A percentile compares a stretch with the other conserved stretches of the same genome.
Evolutionary conservation across 257 asterid genomes (phyloP).

Genomic region (Solanum neorickii): DNA sequence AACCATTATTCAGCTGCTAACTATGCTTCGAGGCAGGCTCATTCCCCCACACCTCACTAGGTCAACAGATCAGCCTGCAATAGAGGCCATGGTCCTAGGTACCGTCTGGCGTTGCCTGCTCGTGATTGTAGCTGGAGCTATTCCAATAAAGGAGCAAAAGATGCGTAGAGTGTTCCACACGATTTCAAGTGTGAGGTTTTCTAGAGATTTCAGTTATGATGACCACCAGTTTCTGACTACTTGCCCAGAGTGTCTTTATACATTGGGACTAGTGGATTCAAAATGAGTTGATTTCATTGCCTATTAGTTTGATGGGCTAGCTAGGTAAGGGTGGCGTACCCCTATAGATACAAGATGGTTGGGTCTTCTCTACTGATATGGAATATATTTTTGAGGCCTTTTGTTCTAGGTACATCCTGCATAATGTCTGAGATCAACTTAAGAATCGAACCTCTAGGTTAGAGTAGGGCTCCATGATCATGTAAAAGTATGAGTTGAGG

Average conservation of each 20-base stretch:
- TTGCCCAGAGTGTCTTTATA: neutral
- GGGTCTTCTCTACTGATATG: neutral
- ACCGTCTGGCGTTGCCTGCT: neutral
- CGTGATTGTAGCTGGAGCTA: neutral
- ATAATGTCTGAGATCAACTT: no score
- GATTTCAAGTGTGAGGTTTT: neutral
- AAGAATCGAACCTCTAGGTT: no score
- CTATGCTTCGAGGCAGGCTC: neutral
- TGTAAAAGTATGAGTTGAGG: no score
- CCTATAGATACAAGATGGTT: neutral
- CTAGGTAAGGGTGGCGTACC: neutral
- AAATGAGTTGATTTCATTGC: no score
- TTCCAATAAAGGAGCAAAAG: accelerated
- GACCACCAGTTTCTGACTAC: neutral
- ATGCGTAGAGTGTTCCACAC: neutral
- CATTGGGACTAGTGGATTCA: no score
- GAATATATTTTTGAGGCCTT: neutral
- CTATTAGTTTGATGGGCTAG: neutral
- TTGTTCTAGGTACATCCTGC: no score
- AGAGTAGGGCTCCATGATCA: no score
- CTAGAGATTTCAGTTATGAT: neutral
- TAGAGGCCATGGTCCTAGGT: accelerated
- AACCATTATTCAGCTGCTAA: neutral
- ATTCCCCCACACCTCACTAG: neutral
- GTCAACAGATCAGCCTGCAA: accelerated